Evolutionary conservation across 345 rosid genomes (phyloP), one percentile per base, ranked within the genome.

Genomic region (Eucalyptus sp.): DNA sequence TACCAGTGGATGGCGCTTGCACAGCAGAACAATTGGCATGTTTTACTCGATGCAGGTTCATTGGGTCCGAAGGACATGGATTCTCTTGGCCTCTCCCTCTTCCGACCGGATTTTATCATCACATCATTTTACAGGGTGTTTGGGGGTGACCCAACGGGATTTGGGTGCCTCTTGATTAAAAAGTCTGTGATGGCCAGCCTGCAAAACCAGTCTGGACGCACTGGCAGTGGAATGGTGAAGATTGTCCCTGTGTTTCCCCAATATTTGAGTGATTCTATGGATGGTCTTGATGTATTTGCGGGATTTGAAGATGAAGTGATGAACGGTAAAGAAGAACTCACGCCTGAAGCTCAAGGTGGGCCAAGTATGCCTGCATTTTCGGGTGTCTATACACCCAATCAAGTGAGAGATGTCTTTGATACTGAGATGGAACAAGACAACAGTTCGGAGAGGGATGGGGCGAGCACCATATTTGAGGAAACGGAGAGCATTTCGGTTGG

Each of bases 61-160:
- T 89, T 96, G 88, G 98, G 97, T 89, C 98, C 98, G 48, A 96
- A 96, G 93, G 98, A 96, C 91, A 96, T 96, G 98, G 98, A 96
- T 91, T 95, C 98, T 3, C 95, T 96, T 17, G 98, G 98, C 15
- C 90, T 96, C 88, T 96, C 98, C n/a, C 90, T 96, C 87, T 96
- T 96, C 91, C 93, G 98, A 46, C 98, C 98, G 62, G 98, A 96
- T 88, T 96, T 96, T 94, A 96, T 96, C 41, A 94, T 96, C 90
- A 96, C 97, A 7, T 96, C 98, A 3, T 96, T 95, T 88, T 96
- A 95, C 88, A 93, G 94, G 68, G 95, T 96, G 62, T 96, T 96
- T 92, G 98, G 98, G 33, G 91, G 90, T 88, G 98, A 96, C 87
- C 98, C 98, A 18, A 93, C 96, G 37, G 98, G 98, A 22, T 96